phyloP scores from a whole-genome alignment of 352 stramenopile species.

The Phytophthora podocarpi region DNA sequence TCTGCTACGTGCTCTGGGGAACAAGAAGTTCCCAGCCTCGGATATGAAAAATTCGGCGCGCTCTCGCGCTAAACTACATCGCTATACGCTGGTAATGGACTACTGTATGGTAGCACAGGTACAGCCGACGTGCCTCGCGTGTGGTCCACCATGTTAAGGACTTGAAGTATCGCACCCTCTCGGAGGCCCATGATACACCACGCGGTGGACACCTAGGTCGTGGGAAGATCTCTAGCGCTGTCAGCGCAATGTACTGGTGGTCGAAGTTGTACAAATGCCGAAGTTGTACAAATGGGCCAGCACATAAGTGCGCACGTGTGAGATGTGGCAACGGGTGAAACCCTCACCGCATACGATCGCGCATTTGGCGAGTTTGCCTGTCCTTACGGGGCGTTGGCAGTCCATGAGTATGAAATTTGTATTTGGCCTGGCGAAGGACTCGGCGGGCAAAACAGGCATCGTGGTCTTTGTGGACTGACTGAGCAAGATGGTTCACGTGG shows the following conservation, averaged over 20 bases:
- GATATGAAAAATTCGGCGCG: not conserved
- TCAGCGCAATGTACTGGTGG: slow-evolving; percentile 12
- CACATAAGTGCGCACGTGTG: not conserved
- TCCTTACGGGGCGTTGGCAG: no score
- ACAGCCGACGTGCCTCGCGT: not conserved
- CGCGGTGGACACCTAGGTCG: slow-evolving; percentile 11
- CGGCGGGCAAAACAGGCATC: not conserved
- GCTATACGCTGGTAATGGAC: not conserved
- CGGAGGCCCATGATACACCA: slow-evolving; percentile 13
- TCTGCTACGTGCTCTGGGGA: not conserved
- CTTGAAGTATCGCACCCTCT: slow-evolving; percentile 24
- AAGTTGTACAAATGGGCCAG: slow-evolving; percentile 21
- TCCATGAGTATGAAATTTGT: not conserved
- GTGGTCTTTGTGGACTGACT: not conserved
- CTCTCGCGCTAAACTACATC: not conserved
- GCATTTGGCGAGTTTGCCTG: not conserved
- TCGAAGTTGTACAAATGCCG: no score
- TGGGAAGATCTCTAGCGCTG: slow-evolving; percentile 25
- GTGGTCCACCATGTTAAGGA: slow-evolving; percentile 10
- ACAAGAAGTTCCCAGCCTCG: not conserved
- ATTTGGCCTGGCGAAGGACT: not conserved
- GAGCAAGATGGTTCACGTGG: slow-evolving; percentile 2
- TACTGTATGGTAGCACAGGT: not conserved
- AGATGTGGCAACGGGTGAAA: not conserved
- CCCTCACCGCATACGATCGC: not conserved